Evolutionary conservation across 768 basidiomycete species (phyloP).

Genomic region (Mycena rosella): DNA sequence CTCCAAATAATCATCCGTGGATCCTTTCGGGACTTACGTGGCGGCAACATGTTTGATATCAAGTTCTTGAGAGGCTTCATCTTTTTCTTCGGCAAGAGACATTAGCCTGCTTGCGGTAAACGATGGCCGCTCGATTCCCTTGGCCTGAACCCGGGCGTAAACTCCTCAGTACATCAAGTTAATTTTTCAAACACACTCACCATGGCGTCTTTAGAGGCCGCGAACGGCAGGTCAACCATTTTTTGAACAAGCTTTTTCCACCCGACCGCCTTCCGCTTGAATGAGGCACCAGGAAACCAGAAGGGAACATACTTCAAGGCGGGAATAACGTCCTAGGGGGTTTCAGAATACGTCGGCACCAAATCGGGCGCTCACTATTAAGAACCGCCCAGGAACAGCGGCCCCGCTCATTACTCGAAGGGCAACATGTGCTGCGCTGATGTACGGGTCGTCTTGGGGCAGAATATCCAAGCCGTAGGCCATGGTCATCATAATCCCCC

Average conservation of each 20-base stretch:
- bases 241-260: constrained; percentile 14
- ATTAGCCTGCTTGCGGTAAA: background rate
- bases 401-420: background rate
- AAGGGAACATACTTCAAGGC: constrained; percentile 36
- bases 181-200: background rate
- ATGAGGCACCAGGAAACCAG: constrained; percentile 38
- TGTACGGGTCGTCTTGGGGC: background rate
- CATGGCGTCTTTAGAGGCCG: background rate
- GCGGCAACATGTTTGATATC: constrained; percentile 1
- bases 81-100: too few species aligned
- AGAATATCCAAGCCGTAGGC: background rate
- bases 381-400: constrained; percentile 2
- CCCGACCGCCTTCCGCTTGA: constrained; percentile 33
- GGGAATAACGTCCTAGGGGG: constrained; percentile 36
- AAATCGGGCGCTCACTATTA: background rate
- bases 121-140: background rate
- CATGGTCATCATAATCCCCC: background rate
- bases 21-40: too few species aligned
- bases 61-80: background rate
- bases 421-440: background rate
- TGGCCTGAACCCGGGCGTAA: background rate
- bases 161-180: too few species aligned
- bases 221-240: constrained; percentile 4
- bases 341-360: background rate
- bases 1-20: too few species aligned